Conservation (phyloP, 331 rosid genomes). For the Quercus phellos region DNA sequence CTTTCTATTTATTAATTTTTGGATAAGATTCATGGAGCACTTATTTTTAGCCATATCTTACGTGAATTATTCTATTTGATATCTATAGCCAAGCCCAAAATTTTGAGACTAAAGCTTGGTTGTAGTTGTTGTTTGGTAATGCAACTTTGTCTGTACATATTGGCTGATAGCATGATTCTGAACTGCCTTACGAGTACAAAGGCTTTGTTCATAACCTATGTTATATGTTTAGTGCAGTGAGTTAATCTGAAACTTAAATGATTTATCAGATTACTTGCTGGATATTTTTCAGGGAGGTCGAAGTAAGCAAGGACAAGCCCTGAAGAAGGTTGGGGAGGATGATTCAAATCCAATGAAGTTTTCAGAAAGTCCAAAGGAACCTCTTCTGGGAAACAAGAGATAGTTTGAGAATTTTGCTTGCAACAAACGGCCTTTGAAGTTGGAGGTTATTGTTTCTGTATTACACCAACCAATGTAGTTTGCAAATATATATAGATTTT, state of each 20-base stretch:
- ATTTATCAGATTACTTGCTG: background rate
- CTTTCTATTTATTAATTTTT: background rate
- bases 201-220: background rate
- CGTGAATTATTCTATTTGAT: background rate
- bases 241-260: background rate
- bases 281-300: constrained; percentile 41
- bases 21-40: background rate
- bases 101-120: too few species aligned
- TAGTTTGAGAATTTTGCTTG: background rate
- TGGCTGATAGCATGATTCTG: background rate
- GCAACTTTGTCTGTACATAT: background rate
- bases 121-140: background rate
- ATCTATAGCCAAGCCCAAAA: too few species aligned
- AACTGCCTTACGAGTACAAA: background rate
- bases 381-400: constrained; percentile 22
- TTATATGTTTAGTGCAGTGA: background rate
- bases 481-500: background rate
- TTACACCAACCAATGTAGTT: background rate
- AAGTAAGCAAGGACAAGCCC: constrained; percentile 31
- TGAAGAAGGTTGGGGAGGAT: constrained; percentile 21
- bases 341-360: constrained; percentile 17
- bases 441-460: background rate
- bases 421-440: background rate
- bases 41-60: background rate
- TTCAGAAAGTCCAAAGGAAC: constrained; percentile 24